Conservation (phyloP, 148 eudicot genomes). For the Limonium bicolor region DNA sequence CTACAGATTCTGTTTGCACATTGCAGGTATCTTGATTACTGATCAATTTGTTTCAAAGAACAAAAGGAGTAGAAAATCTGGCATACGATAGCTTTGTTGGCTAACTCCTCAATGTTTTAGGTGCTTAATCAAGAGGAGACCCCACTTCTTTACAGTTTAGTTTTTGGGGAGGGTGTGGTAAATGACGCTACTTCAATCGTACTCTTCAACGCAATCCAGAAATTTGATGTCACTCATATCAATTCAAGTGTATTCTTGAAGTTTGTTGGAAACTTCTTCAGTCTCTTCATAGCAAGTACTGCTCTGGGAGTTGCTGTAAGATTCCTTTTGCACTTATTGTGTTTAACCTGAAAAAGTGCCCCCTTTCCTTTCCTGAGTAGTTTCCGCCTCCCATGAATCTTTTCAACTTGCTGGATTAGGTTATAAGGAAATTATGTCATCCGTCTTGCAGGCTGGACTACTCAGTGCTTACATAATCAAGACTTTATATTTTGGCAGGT, state of each 20-base stretch:
- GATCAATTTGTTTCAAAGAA: neutral
- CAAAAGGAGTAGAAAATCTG: no score
- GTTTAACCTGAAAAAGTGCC: neutral
- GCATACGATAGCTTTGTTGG: neutral
- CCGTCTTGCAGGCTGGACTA: slow-evolving; percentile 40
- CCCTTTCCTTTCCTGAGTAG: no score
- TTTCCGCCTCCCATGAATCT: no score
- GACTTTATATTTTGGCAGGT: slow-evolving; percentile 69
- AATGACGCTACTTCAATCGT: slow-evolving; percentile 86
- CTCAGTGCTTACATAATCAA: slow-evolving; percentile 57
- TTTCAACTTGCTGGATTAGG: no score
- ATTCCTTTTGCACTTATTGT: neutral
- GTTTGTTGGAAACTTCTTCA: slow-evolving; percentile 48
- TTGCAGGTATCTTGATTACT: slow-evolving; percentile 29
- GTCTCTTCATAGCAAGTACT: slow-evolving; percentile 50
- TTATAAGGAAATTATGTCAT: slow-evolving; percentile 1
- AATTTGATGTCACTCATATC: slow-evolving; percentile 48
- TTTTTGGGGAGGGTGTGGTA: slow-evolving; percentile 83
- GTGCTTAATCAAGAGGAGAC: slow-evolving; percentile 78
- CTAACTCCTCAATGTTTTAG: slow-evolving; percentile 14
- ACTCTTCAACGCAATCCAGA: slow-evolving; percentile 77
- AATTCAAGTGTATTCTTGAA: slow-evolving; percentile 25
- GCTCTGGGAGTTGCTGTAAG: slow-evolving; percentile 52
- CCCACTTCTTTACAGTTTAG: slow-evolving; percentile 64
- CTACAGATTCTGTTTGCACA: slow-evolving; percentile 78